Evolutionary conservation across 495 filamentous ascomycete genomes (phyloP).

Genomic region (Aspergillus ostianus): DNA sequence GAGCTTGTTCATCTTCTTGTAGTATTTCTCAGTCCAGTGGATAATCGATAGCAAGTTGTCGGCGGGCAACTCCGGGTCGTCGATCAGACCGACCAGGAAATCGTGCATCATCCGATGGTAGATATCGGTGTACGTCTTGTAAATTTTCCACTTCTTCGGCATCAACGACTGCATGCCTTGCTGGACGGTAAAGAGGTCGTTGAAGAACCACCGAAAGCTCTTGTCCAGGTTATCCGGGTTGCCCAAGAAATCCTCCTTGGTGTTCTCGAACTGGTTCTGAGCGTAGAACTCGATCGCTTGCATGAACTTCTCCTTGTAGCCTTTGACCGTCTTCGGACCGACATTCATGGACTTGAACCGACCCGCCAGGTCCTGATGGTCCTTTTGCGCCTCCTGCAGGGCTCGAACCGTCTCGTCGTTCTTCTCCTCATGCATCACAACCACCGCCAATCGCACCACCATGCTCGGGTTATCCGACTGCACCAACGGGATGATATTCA

Average conservation of each 20-base stretch:
- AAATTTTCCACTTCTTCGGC: conserved; percentile 97
- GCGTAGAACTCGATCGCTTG: conserved; percentile 72
- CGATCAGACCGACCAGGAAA: conserved; percentile 75
- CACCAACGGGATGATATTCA: conserved; percentile 85
- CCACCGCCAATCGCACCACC: conserved; percentile 84
- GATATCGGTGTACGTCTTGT: conserved; percentile 80
- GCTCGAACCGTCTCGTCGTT: conserved; percentile 88
- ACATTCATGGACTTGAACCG: conserved; percentile 93
- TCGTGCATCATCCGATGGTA: conserved; percentile 96
- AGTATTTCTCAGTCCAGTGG: conserved; percentile 94
- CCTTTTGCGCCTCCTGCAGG: conserved; percentile 87
- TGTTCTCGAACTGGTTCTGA: conserved; percentile 69
- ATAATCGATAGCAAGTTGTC: conserved; percentile 85
- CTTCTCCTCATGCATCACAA: conserved; percentile 95
- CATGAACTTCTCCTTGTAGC: conserved; percentile 95
- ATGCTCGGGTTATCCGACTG: conserved; percentile 80
- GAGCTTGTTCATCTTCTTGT: conserved; percentile 89
- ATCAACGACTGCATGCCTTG: conserved; percentile 84
- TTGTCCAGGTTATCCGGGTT: conserved; percentile 85
- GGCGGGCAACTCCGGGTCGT: conserved; percentile 74
- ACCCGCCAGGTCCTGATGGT: conserved; percentile 89
- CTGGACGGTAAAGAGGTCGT: conserved; percentile 89
- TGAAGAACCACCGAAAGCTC: conserved; percentile 91
- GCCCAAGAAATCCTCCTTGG: conserved; percentile 70
- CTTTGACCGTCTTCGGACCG: conserved; percentile 84